Evolutionary conservation across 2,329 filamentous ascomycete species (phyloP), one percentile per base, ranked within the genome.

Genomic region (Arthroderma sp.): DNA sequence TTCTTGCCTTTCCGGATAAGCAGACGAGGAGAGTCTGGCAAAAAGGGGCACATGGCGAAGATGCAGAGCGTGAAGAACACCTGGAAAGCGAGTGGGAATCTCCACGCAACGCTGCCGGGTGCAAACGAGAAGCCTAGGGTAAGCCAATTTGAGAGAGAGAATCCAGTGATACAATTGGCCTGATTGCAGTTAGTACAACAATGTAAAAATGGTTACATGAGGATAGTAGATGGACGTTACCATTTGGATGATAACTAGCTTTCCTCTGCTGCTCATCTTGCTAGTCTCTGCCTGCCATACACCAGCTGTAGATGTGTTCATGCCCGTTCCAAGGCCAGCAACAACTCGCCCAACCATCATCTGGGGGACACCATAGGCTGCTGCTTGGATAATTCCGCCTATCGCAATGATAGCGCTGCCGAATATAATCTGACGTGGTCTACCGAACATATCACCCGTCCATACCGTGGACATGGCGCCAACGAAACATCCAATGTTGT

Each of bases 301-400:
- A 52, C 62, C 62, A 11, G 64, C 64, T 1, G 71, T 73, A 32
- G 70, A 66, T 1, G 71, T 72, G 42, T 73, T 73, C 56, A 69
- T 56, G 4, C 67, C 66, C 38, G 63, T 70, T 1, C 69, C 70
- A 3, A 71, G 42, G 2, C 69, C 69, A 4, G 63, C 64, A 15
- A 72, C 60, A 22, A 71, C 60, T 2, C 69, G 59, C 0, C 66
- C 67, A 6, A 67, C 63, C 42, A 69, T 66, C 57, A 71, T 60
- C 39, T 69, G 62, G 11, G 62, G 55, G n/a, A 70, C 57, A 34
- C 15, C 15, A 22, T 22, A 22, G 15, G 15, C 15, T 22, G 30
- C 51, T 50, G 11, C 36, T 43, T 37, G 49, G 40, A 31, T 43
- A 45, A 40, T 53, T 45, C 29, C 43, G 46, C 10, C 32, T 9